A percentile compares a stretch with the other conserved stretches of the same genome.
Conservation (phyloP, 2,329 filamentous ascomycete genomes). For the Monosporascus sp. region DNA sequence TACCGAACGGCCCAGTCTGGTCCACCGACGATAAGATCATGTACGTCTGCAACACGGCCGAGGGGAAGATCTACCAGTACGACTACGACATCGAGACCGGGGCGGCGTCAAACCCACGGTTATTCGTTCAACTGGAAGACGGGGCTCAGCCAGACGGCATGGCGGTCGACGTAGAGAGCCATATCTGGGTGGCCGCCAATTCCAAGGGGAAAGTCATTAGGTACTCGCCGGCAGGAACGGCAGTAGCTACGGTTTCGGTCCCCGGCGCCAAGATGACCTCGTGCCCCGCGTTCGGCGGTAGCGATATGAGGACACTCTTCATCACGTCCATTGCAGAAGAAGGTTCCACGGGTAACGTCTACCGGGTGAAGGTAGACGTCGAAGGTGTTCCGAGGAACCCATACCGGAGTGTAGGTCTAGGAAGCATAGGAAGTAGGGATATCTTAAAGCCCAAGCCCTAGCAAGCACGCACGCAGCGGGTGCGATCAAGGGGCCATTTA, state of each 20-base stretch:
- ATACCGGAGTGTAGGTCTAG: background rate
- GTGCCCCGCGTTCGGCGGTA: constrained; percentile 9
- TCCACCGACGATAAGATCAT: constrained; percentile 12
- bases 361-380: constrained; percentile 5
- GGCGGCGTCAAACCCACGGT: constrained; percentile 1
- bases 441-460: background rate
- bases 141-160: constrained; percentile 7
- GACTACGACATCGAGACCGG: constrained; percentile 10
- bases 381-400: constrained; percentile 1
- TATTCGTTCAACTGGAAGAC: constrained; percentile 3
- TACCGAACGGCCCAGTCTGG: constrained; percentile 20
- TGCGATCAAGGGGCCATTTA: background rate
- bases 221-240: constrained; percentile 5
- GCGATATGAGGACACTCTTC: constrained; percentile 9
- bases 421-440: background rate
- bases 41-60: constrained; percentile 6
- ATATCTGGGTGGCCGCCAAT: constrained; percentile 9
- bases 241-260: constrained; percentile 3
- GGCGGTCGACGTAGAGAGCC: constrained; percentile 6
- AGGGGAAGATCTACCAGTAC: constrained; percentile 6
- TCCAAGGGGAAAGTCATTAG: constrained; percentile 12
- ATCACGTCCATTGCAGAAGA: constrained; percentile 10
- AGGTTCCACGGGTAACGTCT: constrained; percentile 10
- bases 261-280: constrained; percentile 11
- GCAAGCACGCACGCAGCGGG: too few species aligned